Evolutionary conservation across 2,329 filamentous ascomycete genomes (phyloP).

Genomic region (Furcasterigmium furcatum): DNA sequence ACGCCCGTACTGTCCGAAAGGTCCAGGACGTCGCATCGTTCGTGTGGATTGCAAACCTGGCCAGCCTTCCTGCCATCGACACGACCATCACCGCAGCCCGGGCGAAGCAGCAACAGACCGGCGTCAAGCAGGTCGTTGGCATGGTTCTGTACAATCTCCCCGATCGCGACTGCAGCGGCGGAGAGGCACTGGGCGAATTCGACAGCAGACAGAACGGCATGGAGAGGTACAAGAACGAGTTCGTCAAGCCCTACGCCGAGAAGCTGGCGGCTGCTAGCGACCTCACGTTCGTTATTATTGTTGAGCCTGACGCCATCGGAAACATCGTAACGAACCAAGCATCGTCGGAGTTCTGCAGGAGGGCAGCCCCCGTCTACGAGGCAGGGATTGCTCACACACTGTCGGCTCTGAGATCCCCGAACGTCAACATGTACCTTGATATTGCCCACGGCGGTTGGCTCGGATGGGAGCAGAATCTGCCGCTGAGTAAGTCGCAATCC

Average conservation of each 20-base stretch:
- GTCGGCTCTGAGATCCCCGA: constrained; percentile 27
- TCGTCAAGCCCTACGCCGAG: constrained; percentile 32
- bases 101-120: constrained; percentile 23
- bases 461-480: constrained; percentile 34
- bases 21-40: constrained; percentile 38
- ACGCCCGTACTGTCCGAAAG: constrained; percentile 31
- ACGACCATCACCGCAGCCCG: constrained; percentile 33
- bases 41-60: constrained; percentile 36
- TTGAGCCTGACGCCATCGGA: constrained; percentile 41
- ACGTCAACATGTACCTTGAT: constrained; percentile 36
- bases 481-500: constrained; percentile 20
- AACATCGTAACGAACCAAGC: constrained; percentile 37
- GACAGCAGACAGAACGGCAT: constrained; percentile 30
- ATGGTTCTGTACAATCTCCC: constrained; percentile 42
- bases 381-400: constrained; percentile 39
- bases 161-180: constrained; percentile 40
- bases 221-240: constrained; percentile 34
- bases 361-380: constrained; percentile 32
- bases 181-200: constrained; percentile 37
- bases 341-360: constrained; percentile 29
- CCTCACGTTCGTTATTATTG: constrained; percentile 36
- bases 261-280: constrained; percentile 31
- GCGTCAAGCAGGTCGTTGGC: constrained; percentile 34
- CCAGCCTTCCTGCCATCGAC: constrained; percentile 32
- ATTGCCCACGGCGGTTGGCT: constrained; percentile 41